Conservation (phyloP, 805 yeast species). For the Crinitomyces ghanaensis region DNA sequence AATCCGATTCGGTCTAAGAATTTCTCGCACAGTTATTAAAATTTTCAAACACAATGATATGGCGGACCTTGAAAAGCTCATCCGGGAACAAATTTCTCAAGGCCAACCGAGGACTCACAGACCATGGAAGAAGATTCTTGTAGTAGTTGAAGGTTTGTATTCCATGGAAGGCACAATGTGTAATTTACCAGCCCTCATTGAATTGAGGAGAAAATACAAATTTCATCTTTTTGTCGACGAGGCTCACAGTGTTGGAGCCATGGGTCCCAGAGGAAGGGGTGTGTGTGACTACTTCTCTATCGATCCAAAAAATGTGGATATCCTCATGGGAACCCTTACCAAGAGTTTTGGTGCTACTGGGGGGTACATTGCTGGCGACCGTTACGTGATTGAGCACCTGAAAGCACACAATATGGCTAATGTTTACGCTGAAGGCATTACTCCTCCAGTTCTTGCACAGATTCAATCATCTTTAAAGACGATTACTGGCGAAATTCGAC, state of each 20-base stretch:
- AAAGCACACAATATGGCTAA: constrained; percentile 63
- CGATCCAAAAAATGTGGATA: constrained; percentile 63
- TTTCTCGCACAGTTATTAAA: constrained; percentile 86
- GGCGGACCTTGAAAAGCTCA: constrained; percentile 59
- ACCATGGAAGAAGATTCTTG: constrained; percentile 74
- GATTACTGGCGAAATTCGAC: constrained; percentile 70
- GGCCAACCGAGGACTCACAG: constrained; percentile 94
- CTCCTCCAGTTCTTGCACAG: constrained; percentile 89
- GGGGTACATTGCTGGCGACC: constrained; percentile 82
- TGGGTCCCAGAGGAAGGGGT: constrained; percentile 91
- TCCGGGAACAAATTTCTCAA: constrained; percentile 77
- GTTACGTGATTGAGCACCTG: constrained; percentile 58
- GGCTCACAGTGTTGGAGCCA: constrained; percentile 98
- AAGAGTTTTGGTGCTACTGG: constrained; percentile 99
- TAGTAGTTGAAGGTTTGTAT: constrained; percentile 86
- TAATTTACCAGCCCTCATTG: constrained; percentile 65
- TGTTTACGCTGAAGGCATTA: constrained; percentile 69
- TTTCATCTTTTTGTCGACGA: constrained; percentile 89
- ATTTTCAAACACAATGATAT: constrained; percentile 89
- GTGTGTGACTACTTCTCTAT: constrained; percentile 87
- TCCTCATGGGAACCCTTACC: constrained; percentile 95
- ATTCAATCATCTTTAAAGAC: constrained; percentile 69
- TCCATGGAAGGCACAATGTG: constrained; percentile 71
- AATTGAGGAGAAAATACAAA: constrained; percentile 70
- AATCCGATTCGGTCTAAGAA: constrained; percentile 86